Evolutionary conservation across 345 rosid species (phyloP).

Genomic region (Populus pruinosa): DNA sequence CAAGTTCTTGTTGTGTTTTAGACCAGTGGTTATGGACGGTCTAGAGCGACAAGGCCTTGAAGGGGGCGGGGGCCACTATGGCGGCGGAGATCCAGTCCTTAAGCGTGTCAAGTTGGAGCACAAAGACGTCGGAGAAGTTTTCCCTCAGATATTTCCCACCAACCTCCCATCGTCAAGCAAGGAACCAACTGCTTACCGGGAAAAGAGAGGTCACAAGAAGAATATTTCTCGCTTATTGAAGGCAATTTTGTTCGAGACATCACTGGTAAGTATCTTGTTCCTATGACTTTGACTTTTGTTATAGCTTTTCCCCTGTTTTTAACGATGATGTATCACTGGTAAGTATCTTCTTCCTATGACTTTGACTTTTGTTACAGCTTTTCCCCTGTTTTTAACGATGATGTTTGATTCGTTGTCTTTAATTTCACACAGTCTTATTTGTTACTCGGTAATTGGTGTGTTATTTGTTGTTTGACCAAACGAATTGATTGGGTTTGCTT

Average conservation of each 20-base stretch:
- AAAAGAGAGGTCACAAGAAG: slow-evolving; percentile 15
- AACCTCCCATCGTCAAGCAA: not conserved
- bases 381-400: not conserved
- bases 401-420: not conserved
- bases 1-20: slow-evolving; percentile 20
- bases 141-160: not conserved
- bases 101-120: not conserved
- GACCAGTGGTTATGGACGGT: slow-evolving; percentile 14
- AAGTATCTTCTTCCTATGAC: not conserved
- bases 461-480: no score
- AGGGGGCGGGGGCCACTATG: not conserved
- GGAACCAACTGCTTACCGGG: not conserved
- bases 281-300: not conserved
- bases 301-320: not conserved
- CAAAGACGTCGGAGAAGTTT: not conserved
- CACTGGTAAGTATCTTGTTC: slow-evolving; percentile 33
- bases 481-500: not conserved
- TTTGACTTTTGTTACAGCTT: not conserved
- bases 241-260: slow-evolving; percentile 40
- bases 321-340: slow-evolving; percentile 32
- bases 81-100: not conserved
- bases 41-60: not conserved
- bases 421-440: no score
- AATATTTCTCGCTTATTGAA: slow-evolving; percentile 23
- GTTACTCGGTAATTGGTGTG: no score